Conservation (phyloP, 73 alveolate genomes). For the Loxodes magnus region DNA sequence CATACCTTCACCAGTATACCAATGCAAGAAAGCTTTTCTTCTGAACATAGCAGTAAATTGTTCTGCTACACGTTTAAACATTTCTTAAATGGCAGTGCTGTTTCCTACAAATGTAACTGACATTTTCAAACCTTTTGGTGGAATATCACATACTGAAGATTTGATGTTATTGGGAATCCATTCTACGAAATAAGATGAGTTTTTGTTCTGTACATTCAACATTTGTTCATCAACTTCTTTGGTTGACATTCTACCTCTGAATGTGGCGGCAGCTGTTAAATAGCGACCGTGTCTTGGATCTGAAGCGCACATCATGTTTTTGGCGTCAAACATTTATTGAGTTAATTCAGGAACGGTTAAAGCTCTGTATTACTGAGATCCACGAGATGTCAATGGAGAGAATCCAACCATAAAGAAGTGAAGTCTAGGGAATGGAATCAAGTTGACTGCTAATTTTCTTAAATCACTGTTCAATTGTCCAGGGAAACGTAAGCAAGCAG, state of each 20-base stretch:
- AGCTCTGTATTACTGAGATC: slow-evolving; percentile 96
- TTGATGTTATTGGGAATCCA: slow-evolving; percentile 94
- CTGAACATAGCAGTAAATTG: slow-evolving; percentile 85
- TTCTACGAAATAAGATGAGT: slow-evolving; percentile 91
- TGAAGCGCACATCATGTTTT: slow-evolving; percentile 98
- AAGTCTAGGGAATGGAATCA: slow-evolving; percentile 99
- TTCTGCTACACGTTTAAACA: slow-evolving; percentile 68
- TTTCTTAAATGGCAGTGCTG: slow-evolving; percentile 59
- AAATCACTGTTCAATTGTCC: slow-evolving; percentile 95
- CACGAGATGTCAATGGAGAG: slow-evolving; percentile 98
- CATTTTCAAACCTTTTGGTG: slow-evolving; percentile 66
- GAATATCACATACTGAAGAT: slow-evolving; percentile 83
- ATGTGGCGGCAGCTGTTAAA: slow-evolving; percentile 90
- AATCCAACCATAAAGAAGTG: slow-evolving; percentile 99
- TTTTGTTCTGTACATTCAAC: slow-evolving; percentile 89
- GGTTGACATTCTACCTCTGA: slow-evolving; percentile 98
- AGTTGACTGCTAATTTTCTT: slow-evolving; percentile 95
- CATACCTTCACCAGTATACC: slow-evolving; percentile 87
- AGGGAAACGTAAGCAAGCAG: slow-evolving; percentile 97
- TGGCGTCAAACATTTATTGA: slow-evolving; percentile 97
- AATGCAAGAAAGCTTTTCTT: slow-evolving; percentile 83
- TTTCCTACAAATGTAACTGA: slow-evolving; percentile 59
- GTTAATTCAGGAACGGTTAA: slow-evolving; percentile 97
- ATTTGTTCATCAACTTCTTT: slow-evolving; percentile 93
- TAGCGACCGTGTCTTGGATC: slow-evolving; percentile 97